Conservation (phyloP, 1,139 yeast species). For the Geotrichum armillariae region DNA sequence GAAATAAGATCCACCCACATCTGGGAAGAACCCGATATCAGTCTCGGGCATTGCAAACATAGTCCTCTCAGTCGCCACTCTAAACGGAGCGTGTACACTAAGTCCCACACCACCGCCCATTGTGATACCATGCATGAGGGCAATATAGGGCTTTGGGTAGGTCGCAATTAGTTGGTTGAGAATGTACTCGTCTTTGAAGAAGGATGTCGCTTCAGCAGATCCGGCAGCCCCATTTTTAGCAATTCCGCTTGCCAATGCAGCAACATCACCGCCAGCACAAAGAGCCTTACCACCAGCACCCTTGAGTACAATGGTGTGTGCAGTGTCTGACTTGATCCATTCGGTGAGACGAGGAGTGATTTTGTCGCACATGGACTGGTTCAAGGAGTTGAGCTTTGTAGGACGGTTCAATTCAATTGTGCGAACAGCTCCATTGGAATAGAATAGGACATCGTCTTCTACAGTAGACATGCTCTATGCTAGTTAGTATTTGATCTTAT, state of each 20-base stretch:
- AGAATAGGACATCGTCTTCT: slow-evolving; percentile 59
- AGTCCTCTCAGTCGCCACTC: slow-evolving; percentile 88
- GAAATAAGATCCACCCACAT: slow-evolving; percentile 92
- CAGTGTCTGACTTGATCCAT: slow-evolving; percentile 66
- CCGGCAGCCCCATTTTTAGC: slow-evolving; percentile 45
- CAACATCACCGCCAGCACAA: slow-evolving; percentile 90
- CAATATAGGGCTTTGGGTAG: slow-evolving; percentile 78
- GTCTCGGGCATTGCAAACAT: slow-evolving; percentile 97
- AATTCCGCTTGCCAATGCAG: slow-evolving; percentile 59
- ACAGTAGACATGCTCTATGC: slow-evolving; percentile 27
- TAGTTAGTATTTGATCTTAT: no score
- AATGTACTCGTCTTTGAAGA: slow-evolving; percentile 79
- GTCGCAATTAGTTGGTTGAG: slow-evolving; percentile 79
- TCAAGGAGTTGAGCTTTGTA: slow-evolving; percentile 80
- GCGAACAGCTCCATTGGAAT: slow-evolving; percentile 66
- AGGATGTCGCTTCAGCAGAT: slow-evolving; percentile 50
- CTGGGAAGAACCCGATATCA: slow-evolving; percentile 96
- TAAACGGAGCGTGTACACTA: slow-evolving; percentile 88
- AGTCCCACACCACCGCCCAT: slow-evolving; percentile 99
- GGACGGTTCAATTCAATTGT: slow-evolving; percentile 78
- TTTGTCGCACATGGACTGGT: slow-evolving; percentile 71
- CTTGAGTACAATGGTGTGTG: slow-evolving; percentile 65
- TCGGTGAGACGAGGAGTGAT: slow-evolving; percentile 76
- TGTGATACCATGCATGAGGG: slow-evolving; percentile 87
- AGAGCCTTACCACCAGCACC: slow-evolving; percentile 57